These are phyloP conservation scores for Shiraia bambusicola DNA, from an alignment of 2,329 filamentous ascomycete species.

Conservation along the genomic window DNA sequence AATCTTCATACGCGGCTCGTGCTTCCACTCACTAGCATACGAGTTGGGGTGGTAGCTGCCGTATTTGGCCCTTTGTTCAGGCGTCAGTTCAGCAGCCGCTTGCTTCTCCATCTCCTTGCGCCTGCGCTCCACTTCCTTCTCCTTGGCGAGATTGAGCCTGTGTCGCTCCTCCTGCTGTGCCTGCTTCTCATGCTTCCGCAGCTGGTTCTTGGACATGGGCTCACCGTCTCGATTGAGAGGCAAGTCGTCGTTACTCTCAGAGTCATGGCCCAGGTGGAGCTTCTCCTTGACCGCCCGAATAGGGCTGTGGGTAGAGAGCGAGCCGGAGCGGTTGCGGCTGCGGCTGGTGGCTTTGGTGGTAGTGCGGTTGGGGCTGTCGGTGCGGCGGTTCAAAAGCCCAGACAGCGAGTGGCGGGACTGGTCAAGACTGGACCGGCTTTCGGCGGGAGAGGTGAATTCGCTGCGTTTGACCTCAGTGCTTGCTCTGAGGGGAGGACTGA, in stretches of 20 bases:
- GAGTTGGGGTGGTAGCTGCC: conserved; percentile 60
- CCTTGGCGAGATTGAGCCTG: conserved; percentile 48
- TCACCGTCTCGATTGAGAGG: conserved; percentile 54
- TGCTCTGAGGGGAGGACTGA: conserved; percentile 22
- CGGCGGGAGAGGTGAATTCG: conserved; percentile 29
- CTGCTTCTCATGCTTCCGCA: conserved; percentile 51
- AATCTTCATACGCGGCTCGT: conserved; percentile 52
- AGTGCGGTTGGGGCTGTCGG: conserved; percentile 38
- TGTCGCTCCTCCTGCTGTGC: conserved; percentile 49
- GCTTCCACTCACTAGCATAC: conserved; percentile 55
- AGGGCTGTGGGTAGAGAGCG: conserved; percentile 38
- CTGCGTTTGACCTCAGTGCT: conserved; percentile 40
- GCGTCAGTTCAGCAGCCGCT: conserved; percentile 56
- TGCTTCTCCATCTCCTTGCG: conserved; percentile 51
- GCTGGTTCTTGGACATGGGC: conserved; percentile 52
- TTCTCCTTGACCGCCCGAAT: conserved; percentile 45
- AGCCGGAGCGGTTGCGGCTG: conserved; percentile 27
- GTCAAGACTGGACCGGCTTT: conserved; percentile 37
- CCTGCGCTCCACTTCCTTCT: conserved; percentile 49
- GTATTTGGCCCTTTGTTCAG: conserved; percentile 61
- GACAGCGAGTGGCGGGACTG: conserved; percentile 30
- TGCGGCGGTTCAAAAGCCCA: conserved; percentile 41
- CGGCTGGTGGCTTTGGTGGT: conserved; percentile 20
- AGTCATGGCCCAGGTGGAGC: conserved; percentile 40
- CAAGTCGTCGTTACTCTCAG: conserved; percentile 35